Evolutionary conservation across 108 stramenopile species (phyloP).

Genomic region (Halocafeteria seosinensis): DNA sequence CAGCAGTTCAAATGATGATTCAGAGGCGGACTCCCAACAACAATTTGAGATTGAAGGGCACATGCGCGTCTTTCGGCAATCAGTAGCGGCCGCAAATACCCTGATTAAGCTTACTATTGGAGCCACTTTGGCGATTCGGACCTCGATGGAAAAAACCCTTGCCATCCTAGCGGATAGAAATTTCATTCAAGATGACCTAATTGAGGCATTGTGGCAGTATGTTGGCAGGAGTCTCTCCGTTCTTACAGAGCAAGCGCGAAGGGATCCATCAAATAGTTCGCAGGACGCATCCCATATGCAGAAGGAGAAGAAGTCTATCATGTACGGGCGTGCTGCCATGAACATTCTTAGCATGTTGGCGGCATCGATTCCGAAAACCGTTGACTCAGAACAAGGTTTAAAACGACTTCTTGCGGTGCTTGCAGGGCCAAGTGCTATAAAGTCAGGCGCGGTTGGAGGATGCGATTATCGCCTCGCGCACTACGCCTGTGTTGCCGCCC

Average conservation of each 20-base stretch:
- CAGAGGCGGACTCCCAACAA: slow-evolving; percentile 4
- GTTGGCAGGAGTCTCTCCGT: slow-evolving; percentile 58
- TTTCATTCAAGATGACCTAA: slow-evolving; percentile 4
- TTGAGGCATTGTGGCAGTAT: slow-evolving; percentile 56
- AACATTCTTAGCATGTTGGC: slow-evolving; percentile 66
- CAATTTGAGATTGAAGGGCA: slow-evolving; percentile 35
- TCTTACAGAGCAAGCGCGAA: slow-evolving; percentile 48
- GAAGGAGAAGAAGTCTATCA: no score
- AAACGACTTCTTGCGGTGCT: slow-evolving; percentile 53
- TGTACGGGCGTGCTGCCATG: slow-evolving; percentile 52
- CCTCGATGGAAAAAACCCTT: slow-evolving; percentile 56
- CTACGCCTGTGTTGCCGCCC: not conserved
- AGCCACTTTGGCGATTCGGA: slow-evolving; percentile 61
- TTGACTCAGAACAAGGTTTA: slow-evolving; percentile 59
- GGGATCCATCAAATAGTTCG: no score
- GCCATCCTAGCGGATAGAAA: slow-evolving; percentile 6
- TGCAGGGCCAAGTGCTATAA: slow-evolving; percentile 57
- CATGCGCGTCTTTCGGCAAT: slow-evolving; percentile 33
- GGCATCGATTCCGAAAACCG: slow-evolving; percentile 57
- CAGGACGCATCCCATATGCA: no score
- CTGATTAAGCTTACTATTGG: slow-evolving; percentile 51
- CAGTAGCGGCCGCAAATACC: slow-evolving; percentile 60
- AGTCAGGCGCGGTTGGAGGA: slow-evolving; percentile 11
- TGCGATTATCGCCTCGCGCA: not conserved
- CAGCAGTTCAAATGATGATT: not conserved